Evolutionary conservation across 2,329 filamentous ascomycete genomes (phyloP).

Genomic region (Lasiodiplodia gonubiensis): DNA sequence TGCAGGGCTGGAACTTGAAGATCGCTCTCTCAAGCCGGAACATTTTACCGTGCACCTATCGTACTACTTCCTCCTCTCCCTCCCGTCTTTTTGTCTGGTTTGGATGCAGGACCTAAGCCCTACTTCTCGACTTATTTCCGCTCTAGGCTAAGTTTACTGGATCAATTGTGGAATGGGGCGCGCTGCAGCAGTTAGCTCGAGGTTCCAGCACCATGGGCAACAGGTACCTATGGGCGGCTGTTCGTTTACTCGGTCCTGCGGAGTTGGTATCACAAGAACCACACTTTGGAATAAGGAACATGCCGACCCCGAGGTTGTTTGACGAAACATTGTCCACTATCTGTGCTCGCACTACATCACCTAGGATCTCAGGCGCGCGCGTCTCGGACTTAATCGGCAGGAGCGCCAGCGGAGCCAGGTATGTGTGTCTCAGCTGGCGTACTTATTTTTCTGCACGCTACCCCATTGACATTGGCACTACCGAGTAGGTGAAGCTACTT

Average conservation of each 20-base stretch:
- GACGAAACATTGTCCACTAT: background rate
- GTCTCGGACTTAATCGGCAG: background rate
- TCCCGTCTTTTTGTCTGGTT: background rate
- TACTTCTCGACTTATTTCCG: constrained; percentile 1
- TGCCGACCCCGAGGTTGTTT: background rate
- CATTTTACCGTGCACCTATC: background rate
- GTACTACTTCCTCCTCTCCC: background rate
- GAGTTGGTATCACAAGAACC: background rate
- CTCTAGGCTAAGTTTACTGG: constrained; percentile 6
- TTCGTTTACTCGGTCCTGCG: background rate
- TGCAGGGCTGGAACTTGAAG: background rate
- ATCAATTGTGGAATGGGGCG: background rate
- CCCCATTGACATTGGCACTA: background rate
- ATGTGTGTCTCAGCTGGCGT: background rate
- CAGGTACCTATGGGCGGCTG: background rate
- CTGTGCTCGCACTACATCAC: background rate
- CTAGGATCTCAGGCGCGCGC: background rate
- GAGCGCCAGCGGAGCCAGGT: background rate
- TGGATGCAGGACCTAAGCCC: background rate
- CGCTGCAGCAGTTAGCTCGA: background rate
- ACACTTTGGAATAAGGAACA: background rate
- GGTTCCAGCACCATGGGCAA: background rate
- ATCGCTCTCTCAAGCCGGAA: constrained; percentile 1
- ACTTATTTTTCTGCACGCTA: background rate
- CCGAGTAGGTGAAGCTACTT: background rate